Evolutionary conservation across 768 basidiomycete genomes (phyloP).

Genomic region (Collybia sordida): DNA sequence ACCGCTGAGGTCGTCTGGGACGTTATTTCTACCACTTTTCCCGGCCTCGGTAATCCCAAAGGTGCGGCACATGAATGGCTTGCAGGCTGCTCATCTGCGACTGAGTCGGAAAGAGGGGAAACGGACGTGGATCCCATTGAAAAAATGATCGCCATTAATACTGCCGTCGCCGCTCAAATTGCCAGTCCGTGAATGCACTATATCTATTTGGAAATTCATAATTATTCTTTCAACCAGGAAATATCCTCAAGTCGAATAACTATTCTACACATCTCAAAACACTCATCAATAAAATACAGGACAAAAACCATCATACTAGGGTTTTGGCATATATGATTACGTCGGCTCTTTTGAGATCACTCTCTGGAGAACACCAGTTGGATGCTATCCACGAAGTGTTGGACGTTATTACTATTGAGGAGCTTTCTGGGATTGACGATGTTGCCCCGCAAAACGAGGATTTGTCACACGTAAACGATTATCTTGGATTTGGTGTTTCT

Average conservation of each 20-base stretch:
- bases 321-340: slow-evolving; percentile 61
- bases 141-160: slow-evolving; percentile 52
- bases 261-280: slow-evolving; percentile 40
- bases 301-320: slow-evolving; percentile 49
- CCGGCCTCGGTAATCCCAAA: slow-evolving; percentile 3
- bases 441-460: slow-evolving; percentile 25
- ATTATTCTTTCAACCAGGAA: slow-evolving; percentile 42
- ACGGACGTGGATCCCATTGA: slow-evolving; percentile 32
- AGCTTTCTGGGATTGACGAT: slow-evolving; percentile 47
- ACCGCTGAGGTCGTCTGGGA: slow-evolving; percentile 74
- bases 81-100: slow-evolving; percentile 49
- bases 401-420: slow-evolving; percentile 42
- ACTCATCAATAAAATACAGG: slow-evolving; percentile 52
- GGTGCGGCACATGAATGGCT: slow-evolving; percentile 44
- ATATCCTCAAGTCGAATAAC: slow-evolving; percentile 55
- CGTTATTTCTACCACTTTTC: slow-evolving; percentile 31
- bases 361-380: slow-evolving; percentile 61
- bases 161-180: slow-evolving; percentile 55
- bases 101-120: slow-evolving; percentile 32
- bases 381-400: slow-evolving; percentile 50
- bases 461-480: slow-evolving; percentile 29
- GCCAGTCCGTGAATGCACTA: slow-evolving; percentile 49
- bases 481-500: background rate
- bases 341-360: slow-evolving; percentile 55
- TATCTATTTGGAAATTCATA: slow-evolving; percentile 1